phyloP scores from a whole-genome alignment of 371 early-diverging fungal genomes.

The Rhizopus microsporus region DNA sequence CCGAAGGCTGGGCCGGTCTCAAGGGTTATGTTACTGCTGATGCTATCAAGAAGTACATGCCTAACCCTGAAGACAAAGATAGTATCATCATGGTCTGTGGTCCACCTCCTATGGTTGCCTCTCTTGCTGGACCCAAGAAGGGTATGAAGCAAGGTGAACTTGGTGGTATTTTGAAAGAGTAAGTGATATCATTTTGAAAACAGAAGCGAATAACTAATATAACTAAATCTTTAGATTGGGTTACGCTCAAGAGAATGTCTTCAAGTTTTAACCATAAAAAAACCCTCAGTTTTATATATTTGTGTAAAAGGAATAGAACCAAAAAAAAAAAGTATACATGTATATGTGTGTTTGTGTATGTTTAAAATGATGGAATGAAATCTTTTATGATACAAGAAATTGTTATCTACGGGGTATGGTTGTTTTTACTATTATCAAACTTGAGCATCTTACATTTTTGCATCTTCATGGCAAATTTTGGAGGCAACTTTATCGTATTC shows the following conservation, averaged over 20 bases:
- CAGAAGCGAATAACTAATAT: background rate
- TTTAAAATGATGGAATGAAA: background rate
- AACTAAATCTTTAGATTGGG: conserved; percentile 56
- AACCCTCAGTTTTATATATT: background rate
- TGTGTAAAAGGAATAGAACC: background rate
- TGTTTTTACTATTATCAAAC: background rate
- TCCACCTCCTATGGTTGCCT: conserved; percentile 78
- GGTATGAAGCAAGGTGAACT: conserved; percentile 86
- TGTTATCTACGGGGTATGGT: conserved; percentile 3
- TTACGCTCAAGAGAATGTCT: conserved; percentile 74
- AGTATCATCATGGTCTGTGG: conserved; percentile 89
- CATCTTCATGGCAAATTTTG: conserved; percentile 57
- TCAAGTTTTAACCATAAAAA: conserved; percentile 74
- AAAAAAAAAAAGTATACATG: conserved; percentile 2
- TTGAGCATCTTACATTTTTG: conserved; percentile 30
- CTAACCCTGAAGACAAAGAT: conserved; percentile 54
- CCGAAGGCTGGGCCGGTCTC: conserved; percentile 65
- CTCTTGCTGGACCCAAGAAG: conserved; percentile 83
- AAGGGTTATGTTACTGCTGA: conserved; percentile 73
- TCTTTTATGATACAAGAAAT: conserved; percentile 3
- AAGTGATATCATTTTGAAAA: conserved; percentile 15
- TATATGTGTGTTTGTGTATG: background rate
- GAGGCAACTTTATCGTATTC: conserved; percentile 42
- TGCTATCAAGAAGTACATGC: conserved; percentile 68
- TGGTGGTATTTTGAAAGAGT: conserved; percentile 78